Conservation (phyloP, 1,139 yeast genomes). For the Kurtzmaniella quercitrusa region DNA sequence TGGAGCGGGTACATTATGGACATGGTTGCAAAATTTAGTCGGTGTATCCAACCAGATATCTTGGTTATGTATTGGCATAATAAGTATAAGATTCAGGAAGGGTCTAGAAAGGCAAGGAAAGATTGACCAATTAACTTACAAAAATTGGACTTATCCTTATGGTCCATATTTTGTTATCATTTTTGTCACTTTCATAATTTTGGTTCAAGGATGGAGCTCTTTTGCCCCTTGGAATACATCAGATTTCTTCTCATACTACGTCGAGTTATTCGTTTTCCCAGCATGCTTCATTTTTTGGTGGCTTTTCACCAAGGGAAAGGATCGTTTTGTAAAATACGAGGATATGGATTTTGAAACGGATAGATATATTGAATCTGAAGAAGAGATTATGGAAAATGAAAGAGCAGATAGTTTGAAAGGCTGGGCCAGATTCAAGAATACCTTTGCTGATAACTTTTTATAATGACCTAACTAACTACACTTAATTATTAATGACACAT, state of each 20-base stretch:
- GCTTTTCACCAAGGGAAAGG: constrained; percentile 40
- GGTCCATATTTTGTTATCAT: constrained; percentile 39
- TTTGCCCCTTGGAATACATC: constrained; percentile 45
- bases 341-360: constrained; percentile 67
- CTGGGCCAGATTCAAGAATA: constrained; percentile 38
- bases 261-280: constrained; percentile 39
- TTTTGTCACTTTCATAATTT: constrained; percentile 30
- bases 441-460: constrained; percentile 24
- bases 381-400: constrained; percentile 40
- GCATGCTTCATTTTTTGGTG: constrained; percentile 37
- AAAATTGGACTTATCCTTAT: constrained; percentile 40
- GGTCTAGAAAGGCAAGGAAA: constrained; percentile 35
- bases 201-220: constrained; percentile 48
- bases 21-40: constrained; percentile 42
- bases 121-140: constrained; percentile 30
- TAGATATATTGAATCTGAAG: constrained; percentile 47
- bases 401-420: constrained; percentile 40
- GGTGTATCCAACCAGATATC: constrained; percentile 42
- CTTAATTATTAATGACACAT: background rate
- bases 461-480: constrained; percentile 7
- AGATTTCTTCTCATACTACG: constrained; percentile 32
- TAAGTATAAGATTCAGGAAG: constrained; percentile 36
- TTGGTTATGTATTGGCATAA: constrained; percentile 40
- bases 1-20: constrained; percentile 41
- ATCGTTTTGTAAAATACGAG: constrained; percentile 40